Evolutionary conservation across 495 filamentous ascomycete genomes (phyloP), one percentile per base, ranked within the genome.

Genomic region (Melanomma pulvis-pyrius): DNA sequence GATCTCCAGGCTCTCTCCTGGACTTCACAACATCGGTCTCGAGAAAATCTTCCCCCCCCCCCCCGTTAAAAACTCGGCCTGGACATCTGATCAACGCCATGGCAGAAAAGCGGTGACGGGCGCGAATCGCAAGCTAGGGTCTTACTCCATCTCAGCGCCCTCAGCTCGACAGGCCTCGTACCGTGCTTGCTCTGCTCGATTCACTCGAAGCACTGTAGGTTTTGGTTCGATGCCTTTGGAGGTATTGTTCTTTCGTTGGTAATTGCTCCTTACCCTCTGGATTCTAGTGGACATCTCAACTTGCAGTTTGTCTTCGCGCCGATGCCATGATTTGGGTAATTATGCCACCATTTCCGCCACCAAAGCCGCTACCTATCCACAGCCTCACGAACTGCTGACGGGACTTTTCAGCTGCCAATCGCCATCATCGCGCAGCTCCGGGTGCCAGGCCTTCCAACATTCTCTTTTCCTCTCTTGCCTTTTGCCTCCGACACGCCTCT

Each of bases 81-180:
- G 57, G 49, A 60, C 57, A 22, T 39, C 36, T 60, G 57, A 24
- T 60, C 57, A 30, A 29, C n/a, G 57, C 57, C 26, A 41, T 46
- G 3, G 24, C 57, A 48, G 26, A 39, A 39, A 25, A 60, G 57
- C 57, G 57, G 57, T 60, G 57, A 60, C 57, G 46, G n/a, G 17
- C 29, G 46, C 57, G 32, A 60, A 60, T 60, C 2, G 41, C 57
- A 32, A 29, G 57, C 57, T 60, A 22, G n/a, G 17, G 3, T 28
- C 41, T 30, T 44, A 47, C 57, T 48, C 44, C 57, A 49, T 34
- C 19, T 49, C 39, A 58, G 54, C 28, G 21, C 24, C 25, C 51
- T 15, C 44, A 49, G 57, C 44, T 30, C 6, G 17, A 25, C 29
- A 17, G 15, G 46, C 34, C 24, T 6, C 17, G 9, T 2, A 8